These are phyloP conservation scores for Aspergillus pseudonomiae DNA, from an alignment of 2,329 filamentous ascomycete species.

Conservation along the genomic window DNA sequence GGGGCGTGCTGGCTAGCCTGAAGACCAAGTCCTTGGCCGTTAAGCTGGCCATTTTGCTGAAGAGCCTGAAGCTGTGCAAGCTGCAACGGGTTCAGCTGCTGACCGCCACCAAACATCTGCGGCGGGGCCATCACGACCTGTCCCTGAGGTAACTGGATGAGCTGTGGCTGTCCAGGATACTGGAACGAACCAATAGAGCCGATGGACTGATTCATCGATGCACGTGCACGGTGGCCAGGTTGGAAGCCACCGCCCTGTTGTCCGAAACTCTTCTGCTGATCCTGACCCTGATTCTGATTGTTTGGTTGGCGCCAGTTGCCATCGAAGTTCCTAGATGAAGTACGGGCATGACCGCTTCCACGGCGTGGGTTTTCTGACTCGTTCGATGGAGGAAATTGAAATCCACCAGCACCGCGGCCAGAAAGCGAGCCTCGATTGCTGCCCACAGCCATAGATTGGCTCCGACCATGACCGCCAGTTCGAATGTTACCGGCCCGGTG, in stretches of 20 bases:
- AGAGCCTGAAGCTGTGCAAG: conserved; percentile 88
- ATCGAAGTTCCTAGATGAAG: conserved; percentile 91
- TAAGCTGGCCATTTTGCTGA: conserved; percentile 87
- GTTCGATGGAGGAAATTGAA: conserved; percentile 66
- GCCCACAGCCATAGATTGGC: conserved; percentile 56
- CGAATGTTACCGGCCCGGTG: conserved; percentile 83
- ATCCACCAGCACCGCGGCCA: conserved; percentile 69
- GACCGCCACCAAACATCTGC: conserved; percentile 77
- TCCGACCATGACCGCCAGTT: conserved; percentile 65
- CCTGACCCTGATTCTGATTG: conserved; percentile 53
- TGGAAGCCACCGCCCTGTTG: conserved; percentile 79
- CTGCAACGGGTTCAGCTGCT: conserved; percentile 85
- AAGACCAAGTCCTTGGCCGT: conserved; percentile 71
- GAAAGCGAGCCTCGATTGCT: conserved; percentile 67
- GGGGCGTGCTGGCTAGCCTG: conserved; percentile 72
- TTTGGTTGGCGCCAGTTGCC: conserved; percentile 94
- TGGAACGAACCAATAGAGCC: conserved; percentile 84
- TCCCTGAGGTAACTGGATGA: conserved; percentile 80
- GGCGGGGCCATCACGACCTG: conserved; percentile 80
- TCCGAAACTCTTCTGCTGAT: conserved; percentile 58
- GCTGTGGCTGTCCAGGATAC: conserved; percentile 82
- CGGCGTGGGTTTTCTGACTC: conserved; percentile 72
- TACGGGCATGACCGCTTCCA: conserved; percentile 78
- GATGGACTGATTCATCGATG: conserved; percentile 84
- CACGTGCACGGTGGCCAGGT: conserved; percentile 84